A percentile compares a stretch with the other conserved stretches of the same genome.
Conservation (phyloP, 805 yeast genomes). For the Citeromyces nyonsensis region DNA sequence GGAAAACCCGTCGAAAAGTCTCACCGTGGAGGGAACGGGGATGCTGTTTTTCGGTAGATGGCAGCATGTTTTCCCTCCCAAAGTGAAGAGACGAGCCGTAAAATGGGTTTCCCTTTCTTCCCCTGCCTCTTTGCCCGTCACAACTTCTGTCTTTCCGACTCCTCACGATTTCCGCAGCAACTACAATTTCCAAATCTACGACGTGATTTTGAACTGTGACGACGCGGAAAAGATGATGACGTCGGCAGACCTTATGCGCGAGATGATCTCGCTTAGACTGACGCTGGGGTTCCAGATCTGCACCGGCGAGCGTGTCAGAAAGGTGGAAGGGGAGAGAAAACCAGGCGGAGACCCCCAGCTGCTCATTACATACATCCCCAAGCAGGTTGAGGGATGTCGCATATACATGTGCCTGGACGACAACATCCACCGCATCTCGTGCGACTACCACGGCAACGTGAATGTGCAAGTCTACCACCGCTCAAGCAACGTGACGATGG, state of each 20-base stretch:
- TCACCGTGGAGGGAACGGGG: conserved; percentile 34
- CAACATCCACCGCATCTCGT: conserved; percentile 72
- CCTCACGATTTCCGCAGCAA: conserved; percentile 51
- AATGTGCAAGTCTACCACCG: conserved; percentile 58
- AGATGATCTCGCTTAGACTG: conserved; percentile 74
- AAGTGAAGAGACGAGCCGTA: conserved; percentile 47
- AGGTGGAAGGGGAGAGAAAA: conserved; percentile 45
- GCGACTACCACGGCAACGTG: conserved; percentile 56
- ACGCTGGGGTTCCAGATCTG: conserved; percentile 87
- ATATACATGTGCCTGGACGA: conserved; percentile 67
- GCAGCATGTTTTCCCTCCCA: conserved; percentile 79
- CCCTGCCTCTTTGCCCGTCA: conserved; percentile 84
- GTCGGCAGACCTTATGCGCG: conserved; percentile 54
- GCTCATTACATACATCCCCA: conserved; percentile 41
- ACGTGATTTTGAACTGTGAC: conserved; percentile 47
- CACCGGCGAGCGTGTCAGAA: conserved; percentile 49
- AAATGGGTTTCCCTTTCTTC: conserved; percentile 91
- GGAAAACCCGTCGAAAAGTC: conserved; percentile 63
- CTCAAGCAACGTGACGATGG: conserved; percentile 16
- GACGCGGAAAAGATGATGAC: conserved; percentile 35
- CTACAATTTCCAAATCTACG: conserved; percentile 74
- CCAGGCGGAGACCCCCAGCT: conserved; percentile 38
- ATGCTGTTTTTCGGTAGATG: conserved; percentile 68
- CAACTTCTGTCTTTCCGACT: conserved; percentile 67
- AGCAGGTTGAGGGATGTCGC: conserved; percentile 31